phyloP scores from a whole-genome alignment of 2,329 filamentous ascomycete species.

The Amauroascus verrucosus region DNA sequence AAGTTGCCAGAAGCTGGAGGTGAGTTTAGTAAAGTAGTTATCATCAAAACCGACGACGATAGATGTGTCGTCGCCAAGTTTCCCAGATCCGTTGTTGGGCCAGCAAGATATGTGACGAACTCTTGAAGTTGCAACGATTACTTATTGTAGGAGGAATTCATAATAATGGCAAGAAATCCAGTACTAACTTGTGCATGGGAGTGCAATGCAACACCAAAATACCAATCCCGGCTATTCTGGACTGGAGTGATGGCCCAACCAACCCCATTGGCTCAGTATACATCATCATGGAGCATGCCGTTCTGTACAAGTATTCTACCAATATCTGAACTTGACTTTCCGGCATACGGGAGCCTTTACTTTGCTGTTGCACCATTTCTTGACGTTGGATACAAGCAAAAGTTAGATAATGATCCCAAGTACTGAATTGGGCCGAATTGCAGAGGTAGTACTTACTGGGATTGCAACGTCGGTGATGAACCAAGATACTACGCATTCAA shows the following conservation, averaged over 20 bases:
- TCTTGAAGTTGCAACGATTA: constrained; percentile 36
- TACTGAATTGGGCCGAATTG: constrained; percentile 18
- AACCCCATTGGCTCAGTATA: constrained; percentile 31
- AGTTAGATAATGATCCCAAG: constrained; percentile 11
- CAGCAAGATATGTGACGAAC: constrained; percentile 13
- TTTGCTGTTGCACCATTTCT: constrained; percentile 21
- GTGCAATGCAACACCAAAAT: constrained; percentile 32
- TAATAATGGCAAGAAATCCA: neutral
- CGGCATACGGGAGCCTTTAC: constrained; percentile 31
- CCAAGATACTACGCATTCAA: constrained; percentile 27
- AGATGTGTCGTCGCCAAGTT: constrained; percentile 33
- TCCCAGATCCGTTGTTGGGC: constrained; percentile 26
- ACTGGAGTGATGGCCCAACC: constrained; percentile 32
- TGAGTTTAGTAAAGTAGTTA: constrained; percentile 37
- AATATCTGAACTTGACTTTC: constrained; percentile 23
- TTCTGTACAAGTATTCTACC: constrained; percentile 14
- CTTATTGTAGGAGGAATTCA: constrained; percentile 27
- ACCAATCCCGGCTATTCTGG: constrained; percentile 35
- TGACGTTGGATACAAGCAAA: constrained; percentile 12
- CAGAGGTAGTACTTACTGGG: constrained; percentile 17
- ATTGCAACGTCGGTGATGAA: constrained; percentile 20
- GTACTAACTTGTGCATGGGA: constrained; percentile 15
- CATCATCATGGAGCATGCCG: constrained; percentile 33
- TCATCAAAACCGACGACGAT: constrained; percentile 33
- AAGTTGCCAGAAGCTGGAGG: constrained; percentile 36